Evolutionary conservation across 2,329 filamentous ascomycete species (phyloP), one percentile per base, ranked within the genome.

Genomic region (Paecilomyces fulvus): DNA sequence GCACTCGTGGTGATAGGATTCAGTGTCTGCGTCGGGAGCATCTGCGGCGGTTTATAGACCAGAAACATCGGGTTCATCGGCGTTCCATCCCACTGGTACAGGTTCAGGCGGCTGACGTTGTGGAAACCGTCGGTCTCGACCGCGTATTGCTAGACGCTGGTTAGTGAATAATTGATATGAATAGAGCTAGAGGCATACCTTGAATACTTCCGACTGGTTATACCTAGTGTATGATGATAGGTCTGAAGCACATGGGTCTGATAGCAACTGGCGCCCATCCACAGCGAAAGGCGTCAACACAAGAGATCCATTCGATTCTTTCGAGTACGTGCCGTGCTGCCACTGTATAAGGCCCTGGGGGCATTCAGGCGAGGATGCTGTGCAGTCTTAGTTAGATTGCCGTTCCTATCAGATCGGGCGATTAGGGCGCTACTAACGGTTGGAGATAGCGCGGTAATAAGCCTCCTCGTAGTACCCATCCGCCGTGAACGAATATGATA

Each of bases 401-500:
- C 49, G 2, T 21, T 52, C 17, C 49, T 17, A n/a, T 25, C 21
- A 43, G 25, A 33, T 31, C n/a, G 25, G 14, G 25, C 28, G 30
- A 28, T 48, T 54, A 37, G 46, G 30, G 57, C 55, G 14, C 49
- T 43, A 78, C 83, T 69, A 72, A 87, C 84, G 86, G 67, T 89
- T 88, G 51, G 86, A 73, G 64, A 88, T 72, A 9, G 85, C 85
- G 60, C 86, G 79, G 70, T 88, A 90, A 69, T 86, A 84, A 12
- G 87, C 85, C 64, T 84, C 80, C 72, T 90, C 87, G 66, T 80
- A 90, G 70, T 79, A 78, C 21, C 86, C 86, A 67, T 88, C 83
- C 46, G 72, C 75, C 3, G 84, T 85, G 71, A 90, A 90, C 10
- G 87, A 89, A 73, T 88, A 90, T 14, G 86, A 88, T 61, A 88